A percentile compares a stretch with the other conserved stretches of the same genome.
These are phyloP conservation scores for Acacia pycnantha DNA, from an alignment of 331 rosid genomes.

Conservation along the genomic window DNA sequence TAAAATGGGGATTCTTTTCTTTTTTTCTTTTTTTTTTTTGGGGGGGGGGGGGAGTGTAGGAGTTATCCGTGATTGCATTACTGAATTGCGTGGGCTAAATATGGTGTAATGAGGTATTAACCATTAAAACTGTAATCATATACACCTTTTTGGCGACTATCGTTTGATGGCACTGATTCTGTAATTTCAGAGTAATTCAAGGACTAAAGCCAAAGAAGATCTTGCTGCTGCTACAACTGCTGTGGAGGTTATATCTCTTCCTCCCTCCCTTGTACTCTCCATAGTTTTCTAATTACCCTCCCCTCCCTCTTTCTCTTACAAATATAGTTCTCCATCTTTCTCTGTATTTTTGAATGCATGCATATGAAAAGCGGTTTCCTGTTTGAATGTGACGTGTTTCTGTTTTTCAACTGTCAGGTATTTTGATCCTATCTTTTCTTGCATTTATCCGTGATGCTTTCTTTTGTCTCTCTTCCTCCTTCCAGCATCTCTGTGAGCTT, in stretches of 20 bases:
- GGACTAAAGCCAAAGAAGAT: conserved; percentile 96
- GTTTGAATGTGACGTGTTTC: neutral
- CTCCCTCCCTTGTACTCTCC: neutral
- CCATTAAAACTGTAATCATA: neutral
- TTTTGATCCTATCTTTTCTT: conserved; percentile 14
- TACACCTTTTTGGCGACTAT: neutral
- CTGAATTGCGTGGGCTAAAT: neutral
- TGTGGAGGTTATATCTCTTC: conserved; percentile 61
- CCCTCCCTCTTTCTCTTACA: neutral
- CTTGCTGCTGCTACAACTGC: conserved; percentile 96
- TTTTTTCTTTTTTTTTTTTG: neutral
- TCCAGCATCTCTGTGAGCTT: neutral
- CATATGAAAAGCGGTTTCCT: neutral
- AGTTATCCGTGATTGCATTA: neutral
- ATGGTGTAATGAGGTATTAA: neutral
- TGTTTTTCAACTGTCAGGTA: neutral
- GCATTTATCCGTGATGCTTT: neutral
- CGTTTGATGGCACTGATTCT: conserved; percentile 35
- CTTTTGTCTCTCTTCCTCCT: neutral
- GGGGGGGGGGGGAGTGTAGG: neutral
- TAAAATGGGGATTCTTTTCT: neutral
- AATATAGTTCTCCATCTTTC: neutral
- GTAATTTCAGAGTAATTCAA: conserved; percentile 85
- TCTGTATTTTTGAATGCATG: neutral
- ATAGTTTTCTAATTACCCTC: neutral